phyloP scores from a whole-genome alignment of 1,139 yeast genomes.

The Kurtzmaniella natalensis region DNA sequence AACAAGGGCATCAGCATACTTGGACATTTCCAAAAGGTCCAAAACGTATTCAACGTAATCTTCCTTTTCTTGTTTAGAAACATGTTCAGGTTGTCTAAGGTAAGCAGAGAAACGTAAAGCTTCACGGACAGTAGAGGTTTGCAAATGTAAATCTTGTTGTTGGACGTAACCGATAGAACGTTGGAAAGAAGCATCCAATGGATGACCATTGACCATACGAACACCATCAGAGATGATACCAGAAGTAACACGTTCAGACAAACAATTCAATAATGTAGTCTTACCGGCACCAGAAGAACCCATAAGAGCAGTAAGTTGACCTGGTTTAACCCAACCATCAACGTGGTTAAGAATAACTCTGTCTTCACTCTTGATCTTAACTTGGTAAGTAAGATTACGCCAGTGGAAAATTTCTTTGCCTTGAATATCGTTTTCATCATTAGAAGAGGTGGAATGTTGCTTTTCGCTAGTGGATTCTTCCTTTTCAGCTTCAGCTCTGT shows the following conservation, averaged over 20 bases:
- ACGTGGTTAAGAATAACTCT: slow-evolving; percentile 30
- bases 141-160: slow-evolving; percentile 37
- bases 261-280: slow-evolving; percentile 29
- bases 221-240: slow-evolving; percentile 32
- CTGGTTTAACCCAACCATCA: slow-evolving; percentile 29
- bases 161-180: slow-evolving; percentile 37
- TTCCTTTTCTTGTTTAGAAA: slow-evolving; percentile 27
- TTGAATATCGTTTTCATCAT: slow-evolving; percentile 6
- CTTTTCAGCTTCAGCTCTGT: slow-evolving; percentile 1
- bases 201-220: slow-evolving; percentile 34
- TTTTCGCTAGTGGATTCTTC: not conserved
- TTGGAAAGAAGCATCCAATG: slow-evolving; percentile 32
- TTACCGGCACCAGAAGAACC: slow-evolving; percentile 36
- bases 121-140: slow-evolving; percentile 35
- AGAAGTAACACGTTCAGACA: slow-evolving; percentile 29
- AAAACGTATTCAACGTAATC: slow-evolving; percentile 33
- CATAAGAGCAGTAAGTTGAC: slow-evolving; percentile 27
- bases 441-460: not conserved
- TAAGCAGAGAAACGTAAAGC: slow-evolving; percentile 34
- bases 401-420: slow-evolving; percentile 31
- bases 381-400: slow-evolving; percentile 41
- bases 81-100: slow-evolving; percentile 30
- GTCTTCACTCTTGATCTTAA: slow-evolving; percentile 14
- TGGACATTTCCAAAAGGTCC: slow-evolving; percentile 32
- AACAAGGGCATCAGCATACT: slow-evolving; percentile 34